Evolutionary conservation across 2,329 filamentous ascomycete species (phyloP).

Genomic region (Ceratocystis huliohia): DNA sequence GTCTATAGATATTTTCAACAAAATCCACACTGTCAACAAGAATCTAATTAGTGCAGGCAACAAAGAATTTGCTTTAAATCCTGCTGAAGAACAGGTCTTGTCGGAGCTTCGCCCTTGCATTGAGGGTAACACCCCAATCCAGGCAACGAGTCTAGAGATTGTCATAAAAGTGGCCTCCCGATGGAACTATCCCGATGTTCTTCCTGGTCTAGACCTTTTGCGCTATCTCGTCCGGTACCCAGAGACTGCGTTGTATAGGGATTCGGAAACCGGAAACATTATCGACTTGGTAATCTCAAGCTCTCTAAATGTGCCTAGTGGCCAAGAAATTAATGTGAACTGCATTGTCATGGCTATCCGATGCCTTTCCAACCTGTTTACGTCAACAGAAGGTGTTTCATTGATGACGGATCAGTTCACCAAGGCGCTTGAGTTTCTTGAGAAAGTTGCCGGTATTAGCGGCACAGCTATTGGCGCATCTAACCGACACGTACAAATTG

Average conservation of each 20-base stretch:
- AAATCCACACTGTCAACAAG: slow-evolving; percentile 62
- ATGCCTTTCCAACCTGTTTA: slow-evolving; percentile 72
- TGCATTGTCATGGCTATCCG: slow-evolving; percentile 79
- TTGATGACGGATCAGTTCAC: slow-evolving; percentile 48
- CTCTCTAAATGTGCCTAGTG: slow-evolving; percentile 34
- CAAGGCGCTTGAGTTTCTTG: slow-evolving; percentile 49
- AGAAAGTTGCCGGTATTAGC: slow-evolving; percentile 44
- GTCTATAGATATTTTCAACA: slow-evolving; percentile 55
- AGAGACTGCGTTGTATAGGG: slow-evolving; percentile 47
- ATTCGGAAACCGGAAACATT: slow-evolving; percentile 43
- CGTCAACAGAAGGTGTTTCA: slow-evolving; percentile 55
- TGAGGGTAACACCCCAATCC: slow-evolving; percentile 42
- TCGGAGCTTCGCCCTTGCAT: slow-evolving; percentile 49
- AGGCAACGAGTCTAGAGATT: slow-evolving; percentile 44
- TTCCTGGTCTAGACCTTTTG: slow-evolving; percentile 76
- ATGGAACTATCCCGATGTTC: slow-evolving; percentile 70
- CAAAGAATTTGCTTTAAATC: slow-evolving; percentile 62
- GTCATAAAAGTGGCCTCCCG: slow-evolving; percentile 58
- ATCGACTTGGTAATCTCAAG: slow-evolving; percentile 40
- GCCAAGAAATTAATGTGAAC: slow-evolving; percentile 54
- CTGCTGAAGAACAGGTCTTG: slow-evolving; percentile 54
- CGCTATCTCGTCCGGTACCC: slow-evolving; percentile 66
- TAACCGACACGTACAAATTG: slow-evolving; percentile 73
- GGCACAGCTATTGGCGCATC: slow-evolving; percentile 37
- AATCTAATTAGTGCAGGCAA: slow-evolving; percentile 56